A percentile compares a stretch with the other conserved stretches of the same genome.
Evolutionary conservation across 73 alveolate species (phyloP).

Genomic region (Paramecium bursaria): DNA sequence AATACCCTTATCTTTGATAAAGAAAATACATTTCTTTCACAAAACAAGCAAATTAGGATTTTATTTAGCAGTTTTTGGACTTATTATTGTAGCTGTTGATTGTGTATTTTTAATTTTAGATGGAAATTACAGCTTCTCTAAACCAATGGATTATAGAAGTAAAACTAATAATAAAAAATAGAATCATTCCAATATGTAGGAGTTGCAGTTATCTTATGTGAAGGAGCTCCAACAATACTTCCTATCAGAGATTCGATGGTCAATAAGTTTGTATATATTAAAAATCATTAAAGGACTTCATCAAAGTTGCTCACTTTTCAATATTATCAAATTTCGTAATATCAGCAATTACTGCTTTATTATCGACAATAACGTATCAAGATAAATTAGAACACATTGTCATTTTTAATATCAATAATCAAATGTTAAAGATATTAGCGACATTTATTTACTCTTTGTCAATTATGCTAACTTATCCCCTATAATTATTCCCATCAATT

Average conservation of each 20-base stretch:
- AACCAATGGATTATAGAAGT: constrained; percentile 18
- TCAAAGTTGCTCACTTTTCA: background rate
- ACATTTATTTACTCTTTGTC: background rate
- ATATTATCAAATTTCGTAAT: constrained; percentile 31
- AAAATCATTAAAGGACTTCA: too few species aligned
- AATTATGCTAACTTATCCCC: constrained; percentile 38
- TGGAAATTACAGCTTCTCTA: constrained; percentile 10
- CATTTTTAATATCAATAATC: constrained; percentile 13
- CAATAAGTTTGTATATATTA: too few species aligned
- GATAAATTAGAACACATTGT: background rate
- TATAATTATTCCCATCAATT: constrained; percentile 39
- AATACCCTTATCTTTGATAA: constrained; percentile 25
- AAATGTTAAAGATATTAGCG: background rate
- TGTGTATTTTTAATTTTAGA: background rate
- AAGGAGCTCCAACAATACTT: constrained; percentile 2
- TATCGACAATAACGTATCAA: background rate
- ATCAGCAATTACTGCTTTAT: background rate
- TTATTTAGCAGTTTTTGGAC: constrained; percentile 29
- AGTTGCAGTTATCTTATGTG: constrained; percentile 20
- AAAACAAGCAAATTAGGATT: constrained; percentile 43
- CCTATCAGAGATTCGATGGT: constrained; percentile 45
- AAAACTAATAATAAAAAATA: background rate
- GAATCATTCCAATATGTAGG: constrained; percentile 49
- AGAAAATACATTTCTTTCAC: constrained; percentile 49
- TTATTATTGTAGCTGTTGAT: background rate